Evolutionary conservation across 768 basidiomycete genomes (phyloP), one percentile per base, ranked within the genome.

Genomic region (Lactifluus volemus): DNA sequence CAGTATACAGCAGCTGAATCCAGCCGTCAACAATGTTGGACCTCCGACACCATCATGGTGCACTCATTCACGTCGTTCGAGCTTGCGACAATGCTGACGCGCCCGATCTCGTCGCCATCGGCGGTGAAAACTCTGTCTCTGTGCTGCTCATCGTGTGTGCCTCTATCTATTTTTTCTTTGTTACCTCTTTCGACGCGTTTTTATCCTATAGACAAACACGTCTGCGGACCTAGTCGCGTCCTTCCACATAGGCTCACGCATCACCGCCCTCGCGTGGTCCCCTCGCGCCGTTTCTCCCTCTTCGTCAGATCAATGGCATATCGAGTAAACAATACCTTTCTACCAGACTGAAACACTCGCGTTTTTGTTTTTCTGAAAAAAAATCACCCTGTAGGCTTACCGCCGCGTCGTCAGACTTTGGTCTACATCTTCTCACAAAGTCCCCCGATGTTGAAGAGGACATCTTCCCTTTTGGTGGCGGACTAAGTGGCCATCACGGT

Each of bases 211-310:
- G 72, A 76, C 66, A 71, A 60, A 68, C 41, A 66, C 78, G 0
- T 73, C 76, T 17, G 79, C 73, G 67, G 75, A 74, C 60, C 74
- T 73, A 39, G 66, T 92, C 67, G 88, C 88, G 48, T 83, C 83
- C 19, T 92, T 92, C 67, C 80, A 88, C 72, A 73, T 92, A 47
- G 89, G 90, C 19, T 76, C 79, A 10, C 78, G 82, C 53, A 77
- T 88, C 47, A 89, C 87, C 3, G 81, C 91, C 5, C 71, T 92
- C 14, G 88, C 90, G 3, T 92, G 88, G 85, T 92, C 90, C 2
- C 78, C 88, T 44, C 75, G 77, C 12, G 77, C 87, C 7, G 73
- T 82, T 6, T 92, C 90, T 5, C 86, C 89, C 3, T 80, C 83
- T 14, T 73, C 73, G 19, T 79, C 79, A 55, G 84, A 85, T 58